Percentiles rank a stretch among this genome's conserved stretches.
Conservation (phyloP, 345 rosid genomes). For the Angophora floribunda region DNA sequence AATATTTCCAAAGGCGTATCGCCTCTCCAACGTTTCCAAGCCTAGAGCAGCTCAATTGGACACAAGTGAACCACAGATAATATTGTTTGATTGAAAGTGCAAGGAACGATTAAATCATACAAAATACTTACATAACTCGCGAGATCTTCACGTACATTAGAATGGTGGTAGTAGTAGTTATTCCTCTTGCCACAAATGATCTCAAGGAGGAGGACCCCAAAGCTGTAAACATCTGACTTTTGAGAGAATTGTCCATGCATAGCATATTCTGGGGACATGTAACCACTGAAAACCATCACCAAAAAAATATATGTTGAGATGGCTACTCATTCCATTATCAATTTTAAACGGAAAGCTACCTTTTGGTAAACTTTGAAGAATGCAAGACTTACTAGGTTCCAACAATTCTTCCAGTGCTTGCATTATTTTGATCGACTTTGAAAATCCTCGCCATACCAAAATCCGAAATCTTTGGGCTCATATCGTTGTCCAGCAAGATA, state of each 20-base stretch:
- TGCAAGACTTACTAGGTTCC: conserved; percentile 16
- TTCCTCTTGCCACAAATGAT: conserved; percentile 23
- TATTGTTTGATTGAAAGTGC: not conserved
- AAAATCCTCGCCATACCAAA: conserved; percentile 15
- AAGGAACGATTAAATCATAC: not conserved
- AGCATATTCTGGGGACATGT: conserved; percentile 35
- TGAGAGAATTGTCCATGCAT: conserved; percentile 15
- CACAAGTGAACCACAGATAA: not conserved
- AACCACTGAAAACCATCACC: conserved; percentile 15
- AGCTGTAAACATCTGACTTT: conserved; percentile 29
- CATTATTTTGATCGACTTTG: conserved; percentile 2
- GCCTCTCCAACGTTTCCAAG: not conserved
- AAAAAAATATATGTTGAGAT: not conserved
- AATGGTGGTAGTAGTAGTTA: conserved; percentile 6
- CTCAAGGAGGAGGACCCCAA: conserved; percentile 12
- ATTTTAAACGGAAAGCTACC: not conserved
- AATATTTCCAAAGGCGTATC: not conserved
- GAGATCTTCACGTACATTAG: not conserved
- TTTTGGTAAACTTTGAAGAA: not conserved
- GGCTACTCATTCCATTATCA: not conserved
- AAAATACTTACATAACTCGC: not conserved
- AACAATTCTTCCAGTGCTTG: not conserved
- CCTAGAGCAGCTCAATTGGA: not conserved
- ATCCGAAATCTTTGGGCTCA: conserved; percentile 20
- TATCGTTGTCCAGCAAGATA: not conserved